phyloP scores from a whole-genome alignment of 225 moss, liverwort and hornwort genomes.

The Marchantia paleacea region DNA sequence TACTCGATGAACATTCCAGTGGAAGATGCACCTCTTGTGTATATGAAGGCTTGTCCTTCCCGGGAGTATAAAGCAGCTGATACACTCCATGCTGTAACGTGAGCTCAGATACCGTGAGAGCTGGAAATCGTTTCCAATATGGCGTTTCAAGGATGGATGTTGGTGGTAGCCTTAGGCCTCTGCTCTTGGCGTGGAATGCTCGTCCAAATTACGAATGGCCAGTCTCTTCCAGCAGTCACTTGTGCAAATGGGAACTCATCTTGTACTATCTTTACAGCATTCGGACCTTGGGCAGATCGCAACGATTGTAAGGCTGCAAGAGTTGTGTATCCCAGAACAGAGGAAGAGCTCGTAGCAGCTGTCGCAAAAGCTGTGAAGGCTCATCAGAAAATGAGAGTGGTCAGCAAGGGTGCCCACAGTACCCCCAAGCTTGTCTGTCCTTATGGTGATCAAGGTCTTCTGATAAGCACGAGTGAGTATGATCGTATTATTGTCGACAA shows the following conservation, averaged over 20 bases:
- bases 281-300: slow-evolving; percentile 11
- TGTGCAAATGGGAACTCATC: not conserved
- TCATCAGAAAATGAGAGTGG: slow-evolving; percentile 50
- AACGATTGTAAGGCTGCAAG: slow-evolving; percentile 19
- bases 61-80: no score
- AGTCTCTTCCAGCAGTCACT: not conserved
- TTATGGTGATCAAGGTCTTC: slow-evolving; percentile 14
- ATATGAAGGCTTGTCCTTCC: no score
- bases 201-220: not conserved
- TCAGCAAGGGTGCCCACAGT: slow-evolving; percentile 39
- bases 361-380: slow-evolving; percentile 40
- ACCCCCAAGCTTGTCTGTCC: slow-evolving; percentile 54
- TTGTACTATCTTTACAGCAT: not conserved
- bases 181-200: not conserved
- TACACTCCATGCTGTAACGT: no score
- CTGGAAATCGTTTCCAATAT: not conserved
- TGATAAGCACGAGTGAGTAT: slow-evolving; percentile 41
- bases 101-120: no score
- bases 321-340: slow-evolving; percentile 47
- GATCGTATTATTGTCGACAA: slow-evolving; percentile 21
- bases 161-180: not conserved
- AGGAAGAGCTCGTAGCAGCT: slow-evolving; percentile 43
- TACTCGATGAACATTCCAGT: no score
- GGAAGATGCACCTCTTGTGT: no score
- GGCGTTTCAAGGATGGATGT: not conserved